A percentile compares a stretch with the other conserved stretches of the same genome.
Evolutionary conservation across 1,139 yeast species (phyloP).

Genomic region (Protomyces inouyei): DNA sequence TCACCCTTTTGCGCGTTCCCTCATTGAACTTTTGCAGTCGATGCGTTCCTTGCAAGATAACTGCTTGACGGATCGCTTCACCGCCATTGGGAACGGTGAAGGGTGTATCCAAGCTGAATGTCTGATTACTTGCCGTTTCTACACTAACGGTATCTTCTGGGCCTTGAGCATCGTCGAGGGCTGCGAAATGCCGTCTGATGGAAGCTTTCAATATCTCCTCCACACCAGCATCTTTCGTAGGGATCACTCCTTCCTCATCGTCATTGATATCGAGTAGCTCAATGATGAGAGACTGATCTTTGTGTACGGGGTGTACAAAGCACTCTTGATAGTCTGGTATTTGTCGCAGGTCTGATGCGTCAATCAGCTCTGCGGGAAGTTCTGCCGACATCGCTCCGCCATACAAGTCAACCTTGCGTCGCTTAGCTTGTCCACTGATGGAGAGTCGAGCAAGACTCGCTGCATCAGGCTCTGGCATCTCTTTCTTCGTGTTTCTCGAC

Average conservation of each 20-base stretch:
- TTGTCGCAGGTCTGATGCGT: conserved; percentile 34
- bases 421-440: neutral
- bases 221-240: neutral
- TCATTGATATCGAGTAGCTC: conserved; percentile 32
- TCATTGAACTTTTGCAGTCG: neutral
- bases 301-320: conserved; percentile 28
- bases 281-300: conserved; percentile 32
- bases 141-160: neutral
- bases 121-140: neutral
- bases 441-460: neutral
- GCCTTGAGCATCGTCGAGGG: neutral
- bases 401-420: conserved; percentile 20
- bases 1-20: neutral
- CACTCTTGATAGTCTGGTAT: conserved; percentile 36
- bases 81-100: neutral
- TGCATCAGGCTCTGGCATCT: neutral
- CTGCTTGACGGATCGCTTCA: neutral
- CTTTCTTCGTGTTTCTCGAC: too few species aligned
- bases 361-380: conserved; percentile 33
- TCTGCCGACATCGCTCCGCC: conserved; percentile 33
- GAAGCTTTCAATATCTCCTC: neutral
- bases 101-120: neutral
- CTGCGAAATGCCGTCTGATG: neutral
- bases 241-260: neutral
- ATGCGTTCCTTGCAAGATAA: neutral